Conservation (phyloP, 371 early-diverging fungal genomes). For the Mycotypha africana region DNA sequence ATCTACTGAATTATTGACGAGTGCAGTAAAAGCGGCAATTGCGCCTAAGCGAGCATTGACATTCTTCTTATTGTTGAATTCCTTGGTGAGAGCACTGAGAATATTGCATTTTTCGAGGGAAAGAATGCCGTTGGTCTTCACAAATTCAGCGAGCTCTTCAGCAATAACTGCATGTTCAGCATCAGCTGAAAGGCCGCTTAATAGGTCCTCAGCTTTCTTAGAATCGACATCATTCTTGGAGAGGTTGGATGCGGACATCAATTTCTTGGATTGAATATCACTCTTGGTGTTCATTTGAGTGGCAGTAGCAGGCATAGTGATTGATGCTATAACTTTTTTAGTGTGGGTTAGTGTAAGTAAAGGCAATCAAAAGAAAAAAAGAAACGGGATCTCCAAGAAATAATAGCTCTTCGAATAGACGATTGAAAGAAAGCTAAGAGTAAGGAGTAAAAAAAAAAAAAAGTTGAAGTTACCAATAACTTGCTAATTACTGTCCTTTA, state of each 20-base stretch:
- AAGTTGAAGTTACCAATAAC: too few species aligned
- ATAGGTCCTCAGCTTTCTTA: conserved; percentile 35
- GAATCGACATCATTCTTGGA: conserved; percentile 25
- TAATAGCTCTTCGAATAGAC: too few species aligned
- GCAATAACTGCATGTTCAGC: conserved; percentile 52
- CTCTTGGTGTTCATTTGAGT: conserved; percentile 21
- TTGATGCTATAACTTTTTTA: too few species aligned
- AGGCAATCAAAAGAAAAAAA: too few species aligned
- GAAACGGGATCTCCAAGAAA: too few species aligned
- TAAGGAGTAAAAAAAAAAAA: too few species aligned
- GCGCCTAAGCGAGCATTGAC: conserved; percentile 63
- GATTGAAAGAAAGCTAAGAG: too few species aligned
- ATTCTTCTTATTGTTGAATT: conserved; percentile 59
- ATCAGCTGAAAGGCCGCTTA: conserved; percentile 47
- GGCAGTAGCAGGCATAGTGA: conserved; percentile 8
- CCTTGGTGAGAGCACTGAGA: conserved; percentile 47
- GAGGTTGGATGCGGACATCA: conserved; percentile 18
- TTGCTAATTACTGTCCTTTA: too few species aligned
- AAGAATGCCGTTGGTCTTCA: conserved; percentile 49
- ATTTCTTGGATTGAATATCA: conserved; percentile 36
- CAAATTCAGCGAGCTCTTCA: conserved; percentile 44
- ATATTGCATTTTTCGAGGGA: conserved; percentile 50
- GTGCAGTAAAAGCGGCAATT: conserved; percentile 53
- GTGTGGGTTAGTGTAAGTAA: too few species aligned
- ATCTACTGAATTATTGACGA: conserved; percentile 39